Evolutionary conservation across 2,329 filamentous ascomycete genomes (phyloP).

Genomic region (Alternaria incomplexa): DNA sequence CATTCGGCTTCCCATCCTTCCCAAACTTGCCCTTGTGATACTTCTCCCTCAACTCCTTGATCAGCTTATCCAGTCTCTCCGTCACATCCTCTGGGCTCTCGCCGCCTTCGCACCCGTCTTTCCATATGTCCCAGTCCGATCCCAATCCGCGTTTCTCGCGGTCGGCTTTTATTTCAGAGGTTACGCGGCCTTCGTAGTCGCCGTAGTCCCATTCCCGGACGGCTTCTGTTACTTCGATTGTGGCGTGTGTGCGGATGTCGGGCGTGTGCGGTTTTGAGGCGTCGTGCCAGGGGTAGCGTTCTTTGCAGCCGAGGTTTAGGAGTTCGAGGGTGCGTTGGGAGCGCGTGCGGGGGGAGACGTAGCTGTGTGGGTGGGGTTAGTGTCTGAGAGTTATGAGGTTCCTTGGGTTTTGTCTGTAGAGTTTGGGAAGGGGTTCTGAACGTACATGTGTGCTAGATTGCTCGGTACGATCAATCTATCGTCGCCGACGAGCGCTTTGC

Average conservation of each 20-base stretch:
- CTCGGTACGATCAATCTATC: constrained; percentile 84
- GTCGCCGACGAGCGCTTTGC: constrained; percentile 80
- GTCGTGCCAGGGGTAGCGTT: constrained; percentile 72
- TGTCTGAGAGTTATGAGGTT: not conserved
- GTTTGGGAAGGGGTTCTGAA: not conserved
- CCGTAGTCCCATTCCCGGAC: constrained; percentile 70
- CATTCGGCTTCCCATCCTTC: constrained; percentile 63
- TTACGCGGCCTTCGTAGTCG: constrained; percentile 64
- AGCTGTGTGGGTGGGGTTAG: constrained; percentile 53
- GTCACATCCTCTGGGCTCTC: constrained; percentile 80
- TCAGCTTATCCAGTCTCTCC: constrained; percentile 74
- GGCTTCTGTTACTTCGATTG: constrained; percentile 57
- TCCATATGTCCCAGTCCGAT: constrained; percentile 82
- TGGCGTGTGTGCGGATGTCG: constrained; percentile 47
- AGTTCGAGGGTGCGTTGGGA: constrained; percentile 91
- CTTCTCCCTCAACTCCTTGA: constrained; percentile 70
- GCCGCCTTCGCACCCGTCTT: constrained; percentile 80
- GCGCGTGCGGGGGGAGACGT: constrained; percentile 84
- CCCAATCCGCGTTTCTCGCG: constrained; percentile 59
- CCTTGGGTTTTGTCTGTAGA: too few relatives aligned
- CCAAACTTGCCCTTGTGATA: constrained; percentile 59
- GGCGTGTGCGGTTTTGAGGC: not conserved
- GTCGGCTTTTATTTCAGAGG: constrained; percentile 56
- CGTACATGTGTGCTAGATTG: constrained; percentile 82
- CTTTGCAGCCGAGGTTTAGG: constrained; percentile 73